Conservation (phyloP, 352 stramenopile species). For the Pseudoperonospora humuli region DNA sequence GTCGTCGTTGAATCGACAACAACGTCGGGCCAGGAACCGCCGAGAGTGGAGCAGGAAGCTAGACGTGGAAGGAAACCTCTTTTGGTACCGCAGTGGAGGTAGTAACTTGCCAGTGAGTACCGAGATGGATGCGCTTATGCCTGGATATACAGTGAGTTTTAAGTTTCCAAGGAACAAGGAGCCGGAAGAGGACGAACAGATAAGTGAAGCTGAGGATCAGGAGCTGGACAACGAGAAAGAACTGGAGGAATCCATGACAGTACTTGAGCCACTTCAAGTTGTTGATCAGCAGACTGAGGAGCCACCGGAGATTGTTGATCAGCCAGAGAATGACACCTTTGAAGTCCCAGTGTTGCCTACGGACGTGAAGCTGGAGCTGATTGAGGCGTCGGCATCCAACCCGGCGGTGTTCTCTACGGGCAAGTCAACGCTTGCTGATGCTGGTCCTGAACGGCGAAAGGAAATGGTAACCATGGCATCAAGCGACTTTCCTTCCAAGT, state of each 20-base stretch:
- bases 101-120: slow-evolving; percentile 9
- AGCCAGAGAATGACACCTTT: slow-evolving; percentile 9
- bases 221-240: slow-evolving; percentile 1
- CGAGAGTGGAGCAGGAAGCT: slow-evolving; percentile 63
- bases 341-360: slow-evolving; percentile 11
- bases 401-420: slow-evolving; percentile 27
- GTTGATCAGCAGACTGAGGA: no score
- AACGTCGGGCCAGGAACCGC: slow-evolving; percentile 36
- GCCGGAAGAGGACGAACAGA: slow-evolving; percentile 5
- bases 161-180: slow-evolving; percentile 16
- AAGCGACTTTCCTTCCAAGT: slow-evolving; percentile 66
- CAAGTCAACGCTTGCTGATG: slow-evolving; percentile 16
- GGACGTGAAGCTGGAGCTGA: slow-evolving; percentile 21
- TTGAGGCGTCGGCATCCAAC: slow-evolving; percentile 21
- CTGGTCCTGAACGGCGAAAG: slow-evolving; percentile 27
- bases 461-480: slow-evolving; percentile 33
- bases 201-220: neutral
- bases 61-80: slow-evolving; percentile 46
- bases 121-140: slow-evolving; percentile 10
- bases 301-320: slow-evolving; percentile 14
- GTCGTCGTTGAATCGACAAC: slow-evolving; percentile 28
- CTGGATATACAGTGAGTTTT: slow-evolving; percentile 28
- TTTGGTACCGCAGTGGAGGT: slow-evolving; percentile 44
- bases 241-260: slow-evolving; percentile 3
- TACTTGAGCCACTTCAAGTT: slow-evolving; percentile 6